Evolutionary conservation across 805 yeast species (phyloP), one percentile per base, ranked within the genome.

Genomic region (Pichia ethanolica): DNA sequence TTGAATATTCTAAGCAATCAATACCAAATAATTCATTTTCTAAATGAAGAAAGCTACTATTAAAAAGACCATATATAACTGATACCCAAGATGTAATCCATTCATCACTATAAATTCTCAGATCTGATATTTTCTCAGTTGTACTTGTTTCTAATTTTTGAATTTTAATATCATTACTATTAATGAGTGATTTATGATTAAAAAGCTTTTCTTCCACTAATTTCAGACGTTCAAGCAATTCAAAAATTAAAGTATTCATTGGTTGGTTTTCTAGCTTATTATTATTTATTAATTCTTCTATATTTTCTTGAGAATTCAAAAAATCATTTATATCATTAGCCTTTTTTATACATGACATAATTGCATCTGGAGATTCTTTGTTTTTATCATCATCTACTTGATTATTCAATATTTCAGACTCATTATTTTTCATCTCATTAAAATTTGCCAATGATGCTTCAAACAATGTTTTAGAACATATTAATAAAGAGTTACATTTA

Each of bases 1-100:
- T 49, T 41, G 62, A 32, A n/a, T 60, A 56, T 25, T 53, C 54
- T 13, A 63, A 44, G 26, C 55, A 51, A 26, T 59, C 59, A 39
- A 58, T 42, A 1, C 66, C 67, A 20, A 59, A 52, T 12, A 62
- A 39, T 35, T 62, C 66, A 30, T 54, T 42, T 35, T 61, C 62
- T 13, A 63, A 43, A 37, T 57, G 58, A 10, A 53, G 42, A n/a
- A 61, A 51, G 9, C 56, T 60, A 10, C 66, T 53, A 36, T 56
- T 58, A 44, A 61, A 59, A 6, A 64, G 43, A 1, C 66, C 61
- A 48, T 59, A 64, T 1, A 63, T 48, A 3, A 57, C 58, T 0
- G 67, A 61, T 35, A 62, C 54, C 66, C 67, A 64, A n/a, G 54
- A 53, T 33, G 51, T 59, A 3, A 61, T 38, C 61, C 59, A 58